Conservation (phyloP, 768 basidiomycete species). For the Melanogaster broomeanus region DNA sequence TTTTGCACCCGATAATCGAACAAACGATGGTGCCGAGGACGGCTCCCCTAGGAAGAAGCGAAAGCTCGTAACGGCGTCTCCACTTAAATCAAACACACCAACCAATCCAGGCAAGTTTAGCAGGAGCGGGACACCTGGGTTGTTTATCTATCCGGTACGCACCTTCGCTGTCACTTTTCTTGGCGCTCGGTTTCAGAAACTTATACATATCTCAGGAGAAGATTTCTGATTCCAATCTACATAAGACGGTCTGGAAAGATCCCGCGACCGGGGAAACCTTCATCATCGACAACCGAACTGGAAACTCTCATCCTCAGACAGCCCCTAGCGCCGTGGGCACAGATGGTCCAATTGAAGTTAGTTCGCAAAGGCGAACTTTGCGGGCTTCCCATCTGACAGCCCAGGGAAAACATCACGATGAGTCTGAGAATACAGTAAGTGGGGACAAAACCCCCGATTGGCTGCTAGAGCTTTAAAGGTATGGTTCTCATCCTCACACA, state of each 20-base stretch:
- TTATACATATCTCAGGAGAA: conserved; percentile 10
- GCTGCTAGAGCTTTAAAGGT: conserved; percentile 67
- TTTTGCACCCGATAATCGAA: conserved; percentile 41
- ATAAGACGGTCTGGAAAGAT: conserved; percentile 54
- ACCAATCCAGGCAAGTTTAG: conserved; percentile 3
- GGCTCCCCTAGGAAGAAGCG: conserved; percentile 53
- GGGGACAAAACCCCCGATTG: conserved; percentile 51
- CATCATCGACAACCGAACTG: conserved; percentile 66
- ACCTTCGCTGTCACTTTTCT: conserved; percentile 4
- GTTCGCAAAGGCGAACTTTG: conserved; percentile 16
- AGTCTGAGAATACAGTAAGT: conserved; percentile 9
- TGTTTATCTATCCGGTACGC: conserved; percentile 23
- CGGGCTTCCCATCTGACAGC: conserved; percentile 4
- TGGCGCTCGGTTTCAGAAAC: conserved; percentile 8
- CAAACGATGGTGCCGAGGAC: conserved; percentile 11
- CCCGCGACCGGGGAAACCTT: conserved; percentile 59
- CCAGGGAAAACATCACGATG: neutral
- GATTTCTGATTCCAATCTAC: conserved; percentile 32
- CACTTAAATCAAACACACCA: conserved; percentile 5
- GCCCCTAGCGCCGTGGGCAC: conserved; percentile 8
- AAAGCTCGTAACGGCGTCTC: conserved; percentile 35
- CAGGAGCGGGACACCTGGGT: conserved; percentile 7
- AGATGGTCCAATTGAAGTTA: conserved; percentile 8
- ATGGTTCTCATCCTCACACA: conserved; percentile 19
- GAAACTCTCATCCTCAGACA: conserved; percentile 55